phyloP scores from a whole-genome alignment of 2,329 filamentous ascomycete species.

The Pezicula radicicola region DNA sequence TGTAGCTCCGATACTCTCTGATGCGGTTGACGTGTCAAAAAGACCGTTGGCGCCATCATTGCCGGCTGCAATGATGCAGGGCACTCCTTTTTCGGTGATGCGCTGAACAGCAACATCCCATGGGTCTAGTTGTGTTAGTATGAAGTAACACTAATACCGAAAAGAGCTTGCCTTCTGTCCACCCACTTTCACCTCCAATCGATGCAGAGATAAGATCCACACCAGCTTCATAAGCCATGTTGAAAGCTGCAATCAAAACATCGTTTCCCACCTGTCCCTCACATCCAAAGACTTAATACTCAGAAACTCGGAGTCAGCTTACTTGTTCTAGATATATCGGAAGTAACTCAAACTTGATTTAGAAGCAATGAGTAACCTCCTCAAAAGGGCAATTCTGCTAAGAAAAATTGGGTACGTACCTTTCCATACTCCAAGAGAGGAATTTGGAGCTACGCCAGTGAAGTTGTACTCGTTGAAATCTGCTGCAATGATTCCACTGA shows the following conservation, averaged over 20 bases:
- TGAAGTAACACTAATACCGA: not conserved
- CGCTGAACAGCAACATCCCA: not conserved
- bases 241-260: slow-evolving; percentile 56
- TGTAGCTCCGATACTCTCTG: not conserved
- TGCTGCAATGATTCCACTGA: slow-evolving; percentile 60
- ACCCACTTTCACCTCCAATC: not conserved
- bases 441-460: slow-evolving; percentile 54
- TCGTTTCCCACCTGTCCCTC: slow-evolving; percentile 48
- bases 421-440: slow-evolving; percentile 52
- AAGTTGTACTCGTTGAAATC: slow-evolving; percentile 51
- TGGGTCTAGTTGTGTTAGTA: not conserved
- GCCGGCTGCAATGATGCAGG: not conserved
- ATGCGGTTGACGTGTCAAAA: not conserved
- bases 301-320: too few species aligned
- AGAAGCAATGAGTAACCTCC: too few species aligned
- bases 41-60: slow-evolving; percentile 1
- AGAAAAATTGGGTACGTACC: too few species aligned
- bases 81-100: not conserved
- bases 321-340: too few species aligned
- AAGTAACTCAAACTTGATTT: too few species aligned
- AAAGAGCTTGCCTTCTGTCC: not conserved
- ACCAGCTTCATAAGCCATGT: slow-evolving; percentile 58
- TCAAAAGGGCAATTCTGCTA: too few species aligned
- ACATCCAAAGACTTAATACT: slow-evolving; percentile 48
- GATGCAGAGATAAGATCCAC: slow-evolving; percentile 31